These are phyloP conservation scores for Eucalyptus curtisii DNA, from an alignment of 345 rosid species.

Conservation along the genomic window DNA sequence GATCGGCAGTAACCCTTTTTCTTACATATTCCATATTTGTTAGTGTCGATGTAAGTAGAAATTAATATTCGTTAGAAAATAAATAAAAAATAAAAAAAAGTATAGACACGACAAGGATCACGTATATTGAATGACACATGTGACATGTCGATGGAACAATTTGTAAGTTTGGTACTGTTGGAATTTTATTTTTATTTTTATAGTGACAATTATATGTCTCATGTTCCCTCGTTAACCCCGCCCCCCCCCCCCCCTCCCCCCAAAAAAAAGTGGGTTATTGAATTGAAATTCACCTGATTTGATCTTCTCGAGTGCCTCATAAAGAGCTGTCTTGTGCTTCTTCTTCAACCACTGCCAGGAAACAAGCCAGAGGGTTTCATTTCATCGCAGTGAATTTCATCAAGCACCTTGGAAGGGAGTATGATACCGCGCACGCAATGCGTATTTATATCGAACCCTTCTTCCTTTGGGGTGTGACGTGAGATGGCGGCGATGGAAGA, in stretches of 20 bases:
- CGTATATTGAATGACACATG: neutral
- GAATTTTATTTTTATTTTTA: too few relatives aligned
- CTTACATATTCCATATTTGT: neutral
- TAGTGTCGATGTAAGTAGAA: neutral
- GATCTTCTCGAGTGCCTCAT: constrained; percentile 8
- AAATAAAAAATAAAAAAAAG: too few relatives aligned
- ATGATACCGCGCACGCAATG: neutral
- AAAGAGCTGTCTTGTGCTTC: constrained; percentile 1
- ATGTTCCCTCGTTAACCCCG: too few relatives aligned
- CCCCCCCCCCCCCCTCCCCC: too few relatives aligned
- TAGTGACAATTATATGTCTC: too few relatives aligned
- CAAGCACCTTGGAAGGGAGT: neutral
- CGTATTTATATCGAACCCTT: neutral
- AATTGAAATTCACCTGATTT: neutral
- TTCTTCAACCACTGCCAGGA: constrained; percentile 1
- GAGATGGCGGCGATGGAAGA: neutral
- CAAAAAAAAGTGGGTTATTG: neutral
- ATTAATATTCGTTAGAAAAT: neutral
- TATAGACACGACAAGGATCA: neutral
- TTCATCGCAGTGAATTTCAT: neutral
- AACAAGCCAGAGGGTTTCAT: neutral
- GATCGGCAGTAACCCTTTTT: neutral
- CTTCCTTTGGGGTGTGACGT: neutral
- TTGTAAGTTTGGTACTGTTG: neutral
- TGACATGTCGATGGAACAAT: neutral